These are phyloP conservation scores for Inga laurina DNA, from an alignment of 306 rosid species.

Conservation along the genomic window DNA sequence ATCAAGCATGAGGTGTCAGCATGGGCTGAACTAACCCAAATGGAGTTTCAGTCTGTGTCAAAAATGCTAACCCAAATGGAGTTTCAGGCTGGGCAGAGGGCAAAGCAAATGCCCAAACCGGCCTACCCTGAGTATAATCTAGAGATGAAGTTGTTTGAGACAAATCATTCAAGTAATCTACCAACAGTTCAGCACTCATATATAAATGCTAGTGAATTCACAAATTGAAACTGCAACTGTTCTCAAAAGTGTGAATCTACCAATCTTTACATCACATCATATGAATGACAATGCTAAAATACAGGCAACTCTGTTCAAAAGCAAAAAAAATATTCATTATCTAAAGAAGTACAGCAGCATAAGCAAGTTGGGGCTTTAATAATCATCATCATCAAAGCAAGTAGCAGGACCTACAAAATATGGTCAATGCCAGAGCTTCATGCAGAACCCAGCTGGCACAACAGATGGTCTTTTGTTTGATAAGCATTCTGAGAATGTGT, in stretches of 20 bases:
- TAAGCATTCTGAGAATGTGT: conserved; percentile 84
- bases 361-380: conserved; percentile 30
- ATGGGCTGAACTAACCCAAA: neutral
- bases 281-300: conserved; percentile 58
- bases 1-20: neutral
- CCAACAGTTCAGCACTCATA: neutral
- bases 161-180: conserved; percentile 16
- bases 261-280: conserved; percentile 46
- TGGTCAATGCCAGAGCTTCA: conserved; percentile 93
- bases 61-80: neutral
- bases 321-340: conserved; percentile 50
- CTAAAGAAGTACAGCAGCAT: conserved; percentile 59
- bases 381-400: conserved; percentile 12
- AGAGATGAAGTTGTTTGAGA: neutral
- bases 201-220: conserved; percentile 13
- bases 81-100: neutral
- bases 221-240: conserved; percentile 26
- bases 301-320: conserved; percentile 37
- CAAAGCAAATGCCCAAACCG: neutral
- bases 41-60: neutral
- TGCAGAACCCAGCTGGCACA: conserved; percentile 88
- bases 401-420: conserved; percentile 34
- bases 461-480: conserved; percentile 70
- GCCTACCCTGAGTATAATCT: neutral
- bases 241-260: conserved; percentile 34